Percentiles rank a stretch among this genome's conserved stretches.
Evolutionary conservation across 176 grass and related monocot genomes (phyloP).

Genomic region (Sorghum bicolor): DNA sequence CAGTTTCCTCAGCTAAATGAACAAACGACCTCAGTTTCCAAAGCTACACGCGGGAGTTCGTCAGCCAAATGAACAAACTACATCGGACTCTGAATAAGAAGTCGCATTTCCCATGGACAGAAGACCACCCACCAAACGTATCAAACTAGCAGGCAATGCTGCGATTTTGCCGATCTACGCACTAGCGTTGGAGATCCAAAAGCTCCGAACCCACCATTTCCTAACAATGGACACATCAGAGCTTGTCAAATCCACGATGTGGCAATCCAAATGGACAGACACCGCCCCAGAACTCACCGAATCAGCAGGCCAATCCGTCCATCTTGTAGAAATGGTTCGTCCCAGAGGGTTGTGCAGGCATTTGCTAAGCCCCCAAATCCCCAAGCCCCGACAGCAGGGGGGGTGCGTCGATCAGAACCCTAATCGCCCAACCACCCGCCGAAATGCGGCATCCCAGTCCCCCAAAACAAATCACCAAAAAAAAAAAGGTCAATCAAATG

Average conservation of each 20-base stretch:
- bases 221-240: not conserved
- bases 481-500: no score
- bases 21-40: no score
- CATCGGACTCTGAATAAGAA: not conserved
- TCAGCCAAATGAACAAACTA: not conserved
- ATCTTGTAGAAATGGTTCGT: not conserved
- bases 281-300: no score
- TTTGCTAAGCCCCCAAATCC: not conserved
- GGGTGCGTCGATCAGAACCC: conserved; percentile 1
- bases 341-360: no score
- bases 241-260: not conserved
- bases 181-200: not conserved
- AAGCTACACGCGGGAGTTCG: not conserved
- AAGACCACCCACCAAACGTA: not conserved
- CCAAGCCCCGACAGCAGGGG: not conserved
- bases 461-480: not conserved
- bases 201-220: not conserved
- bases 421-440: not conserved
- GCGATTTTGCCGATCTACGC: not conserved
- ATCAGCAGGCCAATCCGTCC: not conserved
- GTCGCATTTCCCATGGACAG: not conserved
- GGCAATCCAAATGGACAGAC: not conserved
- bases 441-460: not conserved
- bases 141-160: not conserved
- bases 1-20: not conserved